Evolutionary conservation across 768 basidiomycete genomes (phyloP).

Genomic region (Mycena olivaceomarginata): DNA sequence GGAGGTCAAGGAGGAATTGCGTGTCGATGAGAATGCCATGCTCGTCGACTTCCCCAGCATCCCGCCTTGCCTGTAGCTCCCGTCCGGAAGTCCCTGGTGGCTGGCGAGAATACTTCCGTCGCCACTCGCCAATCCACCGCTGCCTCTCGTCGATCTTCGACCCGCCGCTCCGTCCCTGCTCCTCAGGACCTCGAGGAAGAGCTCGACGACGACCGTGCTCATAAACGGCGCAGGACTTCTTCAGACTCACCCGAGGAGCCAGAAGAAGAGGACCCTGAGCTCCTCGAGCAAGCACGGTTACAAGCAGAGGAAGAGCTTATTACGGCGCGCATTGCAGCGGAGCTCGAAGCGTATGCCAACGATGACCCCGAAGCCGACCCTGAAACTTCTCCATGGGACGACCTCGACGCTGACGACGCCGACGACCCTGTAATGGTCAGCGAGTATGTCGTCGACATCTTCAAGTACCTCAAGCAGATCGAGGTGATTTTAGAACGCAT

Average conservation of each 20-base stretch:
- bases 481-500: conserved; percentile 75
- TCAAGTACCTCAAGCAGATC: conserved; percentile 91
- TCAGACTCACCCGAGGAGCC: conserved; percentile 78
- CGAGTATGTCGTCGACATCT: conserved; percentile 96
- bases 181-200: conserved; percentile 59
- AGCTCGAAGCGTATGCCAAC: conserved; percentile 70
- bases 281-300: conserved; percentile 58
- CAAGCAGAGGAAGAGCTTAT: conserved; percentile 68
- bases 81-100: conserved; percentile 60
- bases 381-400: conserved; percentile 85
- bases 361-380: conserved; percentile 79
- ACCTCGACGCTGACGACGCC: conserved; percentile 93
- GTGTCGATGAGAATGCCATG: conserved; percentile 73
- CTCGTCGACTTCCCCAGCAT: conserved; percentile 65
- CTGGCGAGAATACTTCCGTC: conserved; percentile 54
- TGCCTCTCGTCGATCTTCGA: conserved; percentile 42
- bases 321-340: conserved; percentile 65
- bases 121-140: conserved; percentile 46
- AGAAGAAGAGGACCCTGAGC: conserved; percentile 50
- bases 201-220: conserved; percentile 78
- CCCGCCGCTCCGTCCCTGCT: conserved; percentile 47
- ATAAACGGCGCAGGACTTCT: conserved; percentile 84
- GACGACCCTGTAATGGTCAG: conserved; percentile 98
- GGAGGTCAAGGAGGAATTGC: conserved; percentile 56
- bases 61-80: conserved; percentile 62